Evolutionary conservation across 805 yeast genomes (phyloP).

Genomic region (Candida corydali): DNA sequence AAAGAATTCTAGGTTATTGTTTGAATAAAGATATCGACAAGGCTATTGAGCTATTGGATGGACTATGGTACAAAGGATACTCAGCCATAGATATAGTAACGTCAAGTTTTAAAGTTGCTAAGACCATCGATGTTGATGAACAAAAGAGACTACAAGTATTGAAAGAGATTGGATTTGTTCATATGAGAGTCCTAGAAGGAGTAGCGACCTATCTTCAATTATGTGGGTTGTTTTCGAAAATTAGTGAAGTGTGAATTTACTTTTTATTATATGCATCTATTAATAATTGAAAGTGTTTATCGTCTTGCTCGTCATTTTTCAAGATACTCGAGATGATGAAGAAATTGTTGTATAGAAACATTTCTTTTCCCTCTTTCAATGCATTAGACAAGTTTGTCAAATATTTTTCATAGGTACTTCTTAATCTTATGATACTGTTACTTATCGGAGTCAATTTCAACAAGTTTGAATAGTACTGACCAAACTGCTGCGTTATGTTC

Average conservation of each 20-base stretch:
- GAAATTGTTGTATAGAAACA: slow-evolving; percentile 71
- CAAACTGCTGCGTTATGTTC: slow-evolving; percentile 73
- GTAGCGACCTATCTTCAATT: slow-evolving; percentile 83
- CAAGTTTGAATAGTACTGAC: slow-evolving; percentile 67
- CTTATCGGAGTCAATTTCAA: slow-evolving; percentile 67
- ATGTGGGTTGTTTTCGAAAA: slow-evolving; percentile 73
- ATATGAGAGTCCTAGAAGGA: slow-evolving; percentile 91
- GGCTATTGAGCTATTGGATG: slow-evolving; percentile 59
- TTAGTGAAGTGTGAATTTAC: slow-evolving; percentile 23
- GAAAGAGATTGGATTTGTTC: slow-evolving; percentile 84
- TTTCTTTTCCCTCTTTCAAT: slow-evolving; percentile 50
- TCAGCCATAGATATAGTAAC: slow-evolving; percentile 90
- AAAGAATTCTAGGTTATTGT: slow-evolving; percentile 50
- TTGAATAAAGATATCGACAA: slow-evolving; percentile 49
- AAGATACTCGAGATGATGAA: slow-evolving; percentile 58
- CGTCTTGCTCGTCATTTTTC: slow-evolving; percentile 37
- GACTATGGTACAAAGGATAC: slow-evolving; percentile 86
- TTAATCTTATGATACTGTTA: slow-evolving; percentile 60
- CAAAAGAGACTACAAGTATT: slow-evolving; percentile 68
- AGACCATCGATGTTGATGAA: slow-evolving; percentile 69
- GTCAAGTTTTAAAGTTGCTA: slow-evolving; percentile 84
- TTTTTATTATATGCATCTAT: slow-evolving; percentile 34
- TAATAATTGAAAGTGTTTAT: slow-evolving; percentile 34
- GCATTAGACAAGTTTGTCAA: slow-evolving; percentile 63
- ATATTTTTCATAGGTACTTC: slow-evolving; percentile 76